A percentile compares a stretch with the other conserved stretches of the same genome.
Evolutionary conservation across 2,329 filamentous ascomycete species (phyloP).

Genomic region (Colletotrichum cordylinicola): DNA sequence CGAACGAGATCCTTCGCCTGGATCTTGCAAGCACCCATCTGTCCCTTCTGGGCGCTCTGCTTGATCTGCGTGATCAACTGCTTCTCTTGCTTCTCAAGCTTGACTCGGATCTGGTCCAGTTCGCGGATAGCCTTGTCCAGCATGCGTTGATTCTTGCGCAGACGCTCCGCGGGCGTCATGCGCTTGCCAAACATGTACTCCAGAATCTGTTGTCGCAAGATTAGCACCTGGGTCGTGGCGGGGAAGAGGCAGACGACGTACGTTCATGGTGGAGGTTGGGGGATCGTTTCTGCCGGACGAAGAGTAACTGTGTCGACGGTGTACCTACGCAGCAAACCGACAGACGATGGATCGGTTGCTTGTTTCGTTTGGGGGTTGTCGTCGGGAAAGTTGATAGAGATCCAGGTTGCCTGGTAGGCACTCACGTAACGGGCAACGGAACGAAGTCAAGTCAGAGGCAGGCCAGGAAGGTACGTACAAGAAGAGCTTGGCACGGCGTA

Average conservation of each 20-base stretch:
- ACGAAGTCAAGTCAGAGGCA: background rate
- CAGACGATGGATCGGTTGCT: background rate
- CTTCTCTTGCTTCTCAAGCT: slow-evolving; percentile 98
- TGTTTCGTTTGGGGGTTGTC: slow-evolving; percentile 3
- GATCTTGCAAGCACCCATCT: slow-evolving; percentile 98
- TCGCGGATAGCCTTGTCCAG: slow-evolving; percentile 98
- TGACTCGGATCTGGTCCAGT: slow-evolving; percentile 91
- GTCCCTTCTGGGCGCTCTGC: slow-evolving; percentile 96
- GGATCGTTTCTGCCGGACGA: background rate
- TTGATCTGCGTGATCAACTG: slow-evolving; percentile 96
- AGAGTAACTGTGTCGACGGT: background rate
- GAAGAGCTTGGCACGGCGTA: slow-evolving; percentile 13
- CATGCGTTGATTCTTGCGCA: slow-evolving; percentile 93
- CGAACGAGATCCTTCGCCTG: slow-evolving; percentile 96
- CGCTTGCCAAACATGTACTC: slow-evolving; percentile 99
- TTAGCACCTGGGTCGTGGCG: slow-evolving; percentile 19
- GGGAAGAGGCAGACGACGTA: slow-evolving; percentile 36
- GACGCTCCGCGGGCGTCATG: slow-evolving; percentile 92
- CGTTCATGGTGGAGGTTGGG: slow-evolving; percentile 57
- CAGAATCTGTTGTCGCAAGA: slow-evolving; percentile 71
- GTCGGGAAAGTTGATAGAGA: slow-evolving; percentile 6
- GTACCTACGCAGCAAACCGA: background rate
- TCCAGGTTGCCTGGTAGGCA: slow-evolving; percentile 9
- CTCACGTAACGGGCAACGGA: slow-evolving; percentile 8
- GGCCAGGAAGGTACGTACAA: slow-evolving; percentile 10